A percentile compares a stretch with the other conserved stretches of the same genome.
Evolutionary conservation across 352 stramenopile genomes (phyloP).

Genomic region (Paralagenidium karlingii): DNA sequence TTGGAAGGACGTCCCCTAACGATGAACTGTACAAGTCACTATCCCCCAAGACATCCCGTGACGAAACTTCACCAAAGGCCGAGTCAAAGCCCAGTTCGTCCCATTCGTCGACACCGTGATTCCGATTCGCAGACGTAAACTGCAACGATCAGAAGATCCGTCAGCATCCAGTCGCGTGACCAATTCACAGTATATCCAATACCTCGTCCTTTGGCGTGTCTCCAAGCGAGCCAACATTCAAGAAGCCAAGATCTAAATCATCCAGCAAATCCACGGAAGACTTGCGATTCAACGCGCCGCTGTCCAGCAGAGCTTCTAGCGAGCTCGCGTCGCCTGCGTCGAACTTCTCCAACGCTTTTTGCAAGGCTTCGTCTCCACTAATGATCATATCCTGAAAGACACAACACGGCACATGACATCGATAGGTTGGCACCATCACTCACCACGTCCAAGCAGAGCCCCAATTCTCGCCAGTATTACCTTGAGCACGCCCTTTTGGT

Average conservation of each 20-base stretch:
- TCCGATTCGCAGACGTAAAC: slow-evolving; percentile 43
- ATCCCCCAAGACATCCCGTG: slow-evolving; percentile 58
- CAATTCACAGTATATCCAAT: slow-evolving; percentile 19
- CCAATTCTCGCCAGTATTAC: too few relatives aligned
- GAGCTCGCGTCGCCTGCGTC: slow-evolving; percentile 75
- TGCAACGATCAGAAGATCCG: slow-evolving; percentile 6
- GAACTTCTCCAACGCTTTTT: slow-evolving; percentile 83
- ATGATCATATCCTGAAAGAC: slow-evolving; percentile 81
- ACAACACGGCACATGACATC: background rate
- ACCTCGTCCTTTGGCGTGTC: slow-evolving; percentile 66
- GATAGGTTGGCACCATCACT: background rate
- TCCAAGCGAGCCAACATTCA: slow-evolving; percentile 75
- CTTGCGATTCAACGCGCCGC: slow-evolving; percentile 69
- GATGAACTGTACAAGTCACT: slow-evolving; percentile 73
- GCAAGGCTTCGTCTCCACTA: slow-evolving; percentile 79
- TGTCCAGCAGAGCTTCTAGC: slow-evolving; percentile 76
- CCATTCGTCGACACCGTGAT: slow-evolving; percentile 76
- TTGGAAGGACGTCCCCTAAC: slow-evolving; percentile 70
- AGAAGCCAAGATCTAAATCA: slow-evolving; percentile 77
- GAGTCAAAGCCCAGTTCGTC: slow-evolving; percentile 80
- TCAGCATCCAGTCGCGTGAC: background rate
- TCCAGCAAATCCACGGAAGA: slow-evolving; percentile 77
- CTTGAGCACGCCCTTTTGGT: slow-evolving; percentile 86
- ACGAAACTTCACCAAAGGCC: slow-evolving; percentile 58
- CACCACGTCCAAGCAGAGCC: background rate